Conservation (phyloP, 2,329 filamentous ascomycete species). For the Botrytis medusae region DNA sequence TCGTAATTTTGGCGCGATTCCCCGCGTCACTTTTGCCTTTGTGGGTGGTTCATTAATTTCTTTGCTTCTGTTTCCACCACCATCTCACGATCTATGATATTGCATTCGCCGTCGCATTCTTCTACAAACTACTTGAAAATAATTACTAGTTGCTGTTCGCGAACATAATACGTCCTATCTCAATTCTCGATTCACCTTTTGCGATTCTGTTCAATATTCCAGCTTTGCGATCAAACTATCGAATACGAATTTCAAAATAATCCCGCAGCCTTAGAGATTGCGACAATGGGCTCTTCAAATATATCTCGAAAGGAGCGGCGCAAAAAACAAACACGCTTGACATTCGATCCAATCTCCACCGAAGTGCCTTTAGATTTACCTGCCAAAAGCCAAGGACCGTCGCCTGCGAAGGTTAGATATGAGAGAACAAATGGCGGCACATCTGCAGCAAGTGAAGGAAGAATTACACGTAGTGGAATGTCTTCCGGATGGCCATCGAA, state of each 20-base stretch:
- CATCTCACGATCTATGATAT: constrained; percentile 1
- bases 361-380: constrained; percentile 17
- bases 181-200: background rate
- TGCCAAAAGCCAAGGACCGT: constrained; percentile 24
- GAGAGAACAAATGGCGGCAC: constrained; percentile 14
- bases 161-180: background rate
- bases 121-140: background rate
- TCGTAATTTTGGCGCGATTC: constrained; percentile 5
- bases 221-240: background rate
- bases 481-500: background rate
- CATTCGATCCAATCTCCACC: constrained; percentile 29
- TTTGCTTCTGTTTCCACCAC: background rate
- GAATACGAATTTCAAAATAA: background rate
- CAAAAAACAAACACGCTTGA: constrained; percentile 36
- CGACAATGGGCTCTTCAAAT: constrained; percentile 28
- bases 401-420: constrained; percentile 35
- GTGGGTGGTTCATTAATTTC: background rate
- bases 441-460: constrained; percentile 7
- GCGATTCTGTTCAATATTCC: background rate
- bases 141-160: background rate
- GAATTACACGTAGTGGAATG: constrained; percentile 5
- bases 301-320: constrained; percentile 29
- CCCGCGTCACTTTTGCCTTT: constrained; percentile 16
- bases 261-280: constrained; percentile 22
- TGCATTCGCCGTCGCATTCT: background rate